phyloP scores from a whole-genome alignment of 2,329 filamentous ascomycete genomes.

The Pseudocercospora macadamiae region DNA sequence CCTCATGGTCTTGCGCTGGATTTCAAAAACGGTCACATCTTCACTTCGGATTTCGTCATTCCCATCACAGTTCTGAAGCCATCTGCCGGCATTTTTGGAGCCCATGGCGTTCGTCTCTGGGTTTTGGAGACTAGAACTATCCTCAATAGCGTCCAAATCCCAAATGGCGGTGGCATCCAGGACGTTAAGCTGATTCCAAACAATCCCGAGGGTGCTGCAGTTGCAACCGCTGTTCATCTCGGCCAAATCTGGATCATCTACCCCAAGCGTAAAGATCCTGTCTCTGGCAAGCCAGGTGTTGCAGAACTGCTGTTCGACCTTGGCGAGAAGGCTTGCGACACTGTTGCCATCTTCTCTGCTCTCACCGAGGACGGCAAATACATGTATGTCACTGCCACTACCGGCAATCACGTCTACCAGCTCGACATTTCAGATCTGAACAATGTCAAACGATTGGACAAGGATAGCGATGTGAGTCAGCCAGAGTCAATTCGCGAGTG shows the following conservation, averaged over 20 bases:
- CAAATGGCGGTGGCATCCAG: conserved; percentile 62
- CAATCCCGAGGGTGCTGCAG: conserved; percentile 60
- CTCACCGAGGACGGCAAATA: conserved; percentile 61
- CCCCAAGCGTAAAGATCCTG: conserved; percentile 58
- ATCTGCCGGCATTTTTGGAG: conserved; percentile 53
- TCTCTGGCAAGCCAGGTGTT: conserved; percentile 61
- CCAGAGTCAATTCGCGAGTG: no score
- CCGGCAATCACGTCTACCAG: conserved; percentile 64
- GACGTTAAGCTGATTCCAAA: conserved; percentile 68
- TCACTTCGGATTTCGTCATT: conserved; percentile 66
- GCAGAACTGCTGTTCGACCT: conserved; percentile 63
- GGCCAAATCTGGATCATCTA: conserved; percentile 69
- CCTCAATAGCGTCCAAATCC: conserved; percentile 64
- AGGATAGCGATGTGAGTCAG: no score
- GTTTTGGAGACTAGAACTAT: conserved; percentile 57
- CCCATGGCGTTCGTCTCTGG: conserved; percentile 64
- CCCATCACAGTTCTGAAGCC: conserved; percentile 65
- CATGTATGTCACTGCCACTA: conserved; percentile 63
- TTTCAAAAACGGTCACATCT: conserved; percentile 59
- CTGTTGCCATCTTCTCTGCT: conserved; percentile 63
- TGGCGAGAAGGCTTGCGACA: conserved; percentile 59
- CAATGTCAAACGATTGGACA: conserved; percentile 63
- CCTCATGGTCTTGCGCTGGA: conserved; percentile 64
- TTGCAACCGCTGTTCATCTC: conserved; percentile 62
- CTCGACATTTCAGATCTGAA: conserved; percentile 64